Conservation (phyloP, 2,329 filamentous ascomycete genomes). For the Colletotrichum gloeosporioides region DNA sequence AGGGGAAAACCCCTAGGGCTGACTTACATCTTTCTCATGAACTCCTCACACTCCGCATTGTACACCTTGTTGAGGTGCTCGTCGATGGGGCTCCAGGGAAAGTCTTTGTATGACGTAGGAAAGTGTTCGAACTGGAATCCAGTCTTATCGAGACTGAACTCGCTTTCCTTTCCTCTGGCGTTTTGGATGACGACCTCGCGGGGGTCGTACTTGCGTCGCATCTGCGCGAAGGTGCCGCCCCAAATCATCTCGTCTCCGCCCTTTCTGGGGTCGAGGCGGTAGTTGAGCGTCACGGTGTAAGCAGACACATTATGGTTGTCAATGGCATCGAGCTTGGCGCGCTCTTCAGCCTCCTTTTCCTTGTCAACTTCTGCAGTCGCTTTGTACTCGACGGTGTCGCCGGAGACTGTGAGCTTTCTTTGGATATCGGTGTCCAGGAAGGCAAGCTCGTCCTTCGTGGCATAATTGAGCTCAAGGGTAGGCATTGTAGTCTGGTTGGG, state of each 20-base stretch:
- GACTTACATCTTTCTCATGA: background rate
- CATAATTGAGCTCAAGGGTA: constrained; percentile 5
- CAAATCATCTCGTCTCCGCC: constrained; percentile 4
- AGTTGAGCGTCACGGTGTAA: background rate
- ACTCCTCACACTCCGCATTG: background rate
- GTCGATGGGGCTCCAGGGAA: constrained; percentile 1
- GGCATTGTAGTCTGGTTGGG: background rate
- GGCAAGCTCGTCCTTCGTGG: background rate
- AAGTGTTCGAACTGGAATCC: background rate
- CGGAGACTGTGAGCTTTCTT: background rate
- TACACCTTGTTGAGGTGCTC: background rate
- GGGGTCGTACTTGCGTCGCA: constrained; percentile 4
- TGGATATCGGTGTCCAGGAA: background rate
- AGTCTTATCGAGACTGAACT: background rate
- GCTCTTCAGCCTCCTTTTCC: background rate
- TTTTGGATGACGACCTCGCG: background rate
- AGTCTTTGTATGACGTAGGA: background rate
- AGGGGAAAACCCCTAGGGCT: background rate
- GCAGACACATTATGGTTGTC: background rate
- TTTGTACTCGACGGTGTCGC: background rate
- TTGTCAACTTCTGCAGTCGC: background rate
- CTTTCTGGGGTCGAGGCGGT: background rate
- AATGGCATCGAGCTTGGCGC: background rate
- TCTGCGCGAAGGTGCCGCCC: constrained; percentile 7
- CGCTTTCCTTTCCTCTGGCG: background rate